Evolutionary conservation across 139 green algal species (phyloP).

Genomic region (Zygnema circumcarinatum): DNA sequence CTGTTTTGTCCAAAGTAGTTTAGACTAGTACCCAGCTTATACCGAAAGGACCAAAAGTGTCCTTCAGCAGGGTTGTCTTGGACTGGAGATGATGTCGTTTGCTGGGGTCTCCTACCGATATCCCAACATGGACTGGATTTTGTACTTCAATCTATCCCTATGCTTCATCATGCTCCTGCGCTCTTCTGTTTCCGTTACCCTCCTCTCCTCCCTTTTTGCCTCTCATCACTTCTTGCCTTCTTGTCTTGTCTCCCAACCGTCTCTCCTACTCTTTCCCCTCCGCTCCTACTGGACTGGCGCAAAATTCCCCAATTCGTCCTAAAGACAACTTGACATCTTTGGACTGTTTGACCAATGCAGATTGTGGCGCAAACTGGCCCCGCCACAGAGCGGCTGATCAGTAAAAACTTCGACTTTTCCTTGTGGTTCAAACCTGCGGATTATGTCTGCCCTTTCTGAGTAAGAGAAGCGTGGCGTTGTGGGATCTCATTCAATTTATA

Average conservation of each 20-base stretch:
- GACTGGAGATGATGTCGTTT: background rate
- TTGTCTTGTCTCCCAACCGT: no score
- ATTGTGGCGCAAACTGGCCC: constrained; percentile 36
- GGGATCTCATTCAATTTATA: background rate
- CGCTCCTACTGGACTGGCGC: no score
- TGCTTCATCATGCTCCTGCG: no score
- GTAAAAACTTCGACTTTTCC: constrained; percentile 33
- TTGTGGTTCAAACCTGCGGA: constrained; percentile 52
- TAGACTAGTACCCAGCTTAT: no score
- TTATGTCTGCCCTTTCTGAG: constrained; percentile 35
- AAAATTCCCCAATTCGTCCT: background rate
- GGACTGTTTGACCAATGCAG: constrained; percentile 2
- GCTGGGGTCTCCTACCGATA: background rate
- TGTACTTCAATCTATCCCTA: no score
- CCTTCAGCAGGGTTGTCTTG: background rate
- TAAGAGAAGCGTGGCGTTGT: no score
- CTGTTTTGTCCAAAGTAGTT: background rate
- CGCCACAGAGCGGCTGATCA: constrained; percentile 33
- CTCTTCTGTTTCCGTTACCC: no score
- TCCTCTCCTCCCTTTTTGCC: background rate
- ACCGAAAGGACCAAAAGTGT: no score
- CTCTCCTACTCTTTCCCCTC: no score
- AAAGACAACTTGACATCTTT: background rate
- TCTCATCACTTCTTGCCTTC: background rate
- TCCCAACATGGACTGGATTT: no score